phyloP scores from a whole-genome alignment of 768 basidiomycete species.

The Tulasnella sp. region DNA sequence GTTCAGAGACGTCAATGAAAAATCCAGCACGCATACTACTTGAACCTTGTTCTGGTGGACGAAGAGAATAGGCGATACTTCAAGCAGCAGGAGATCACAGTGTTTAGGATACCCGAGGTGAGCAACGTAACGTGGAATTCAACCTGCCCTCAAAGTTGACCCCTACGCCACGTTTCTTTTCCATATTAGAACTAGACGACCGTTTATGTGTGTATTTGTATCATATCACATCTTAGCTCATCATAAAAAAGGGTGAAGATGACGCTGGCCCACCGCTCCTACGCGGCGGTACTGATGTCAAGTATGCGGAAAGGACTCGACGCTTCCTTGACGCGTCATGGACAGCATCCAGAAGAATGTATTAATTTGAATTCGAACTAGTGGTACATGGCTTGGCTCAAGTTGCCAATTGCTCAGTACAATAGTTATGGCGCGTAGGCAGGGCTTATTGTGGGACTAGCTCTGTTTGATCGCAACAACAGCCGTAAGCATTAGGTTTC shows the following conservation, averaged over 20 bases:
- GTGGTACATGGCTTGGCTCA: no score
- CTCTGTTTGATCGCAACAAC: no score
- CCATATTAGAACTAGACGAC: neutral
- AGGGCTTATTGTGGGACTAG: no score
- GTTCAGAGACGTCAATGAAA: slow-evolving; percentile 99
- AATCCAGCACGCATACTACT: slow-evolving; percentile 97
- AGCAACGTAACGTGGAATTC: neutral
- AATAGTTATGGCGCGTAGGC: no score
- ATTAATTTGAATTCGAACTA: no score
- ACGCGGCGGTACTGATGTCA: no score
- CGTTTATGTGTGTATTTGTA: neutral
- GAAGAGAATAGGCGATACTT: slow-evolving; percentile 98
- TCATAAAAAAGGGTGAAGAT: no score
- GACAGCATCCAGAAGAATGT: no score
- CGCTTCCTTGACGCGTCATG: no score
- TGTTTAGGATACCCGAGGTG: slow-evolving; percentile 74
- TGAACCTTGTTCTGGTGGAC: slow-evolving; percentile 96
- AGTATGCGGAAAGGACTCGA: neutral
- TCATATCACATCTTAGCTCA: neutral
- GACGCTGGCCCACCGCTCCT: no score
- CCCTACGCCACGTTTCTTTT: neutral
- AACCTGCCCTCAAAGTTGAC: neutral
- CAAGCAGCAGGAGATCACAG: slow-evolving; percentile 95
- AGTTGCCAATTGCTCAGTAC: no score
- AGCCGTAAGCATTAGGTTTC: no score